Conservation (phyloP, 371 early-diverging fungal genomes). For the Nematocida sp. region DNA sequence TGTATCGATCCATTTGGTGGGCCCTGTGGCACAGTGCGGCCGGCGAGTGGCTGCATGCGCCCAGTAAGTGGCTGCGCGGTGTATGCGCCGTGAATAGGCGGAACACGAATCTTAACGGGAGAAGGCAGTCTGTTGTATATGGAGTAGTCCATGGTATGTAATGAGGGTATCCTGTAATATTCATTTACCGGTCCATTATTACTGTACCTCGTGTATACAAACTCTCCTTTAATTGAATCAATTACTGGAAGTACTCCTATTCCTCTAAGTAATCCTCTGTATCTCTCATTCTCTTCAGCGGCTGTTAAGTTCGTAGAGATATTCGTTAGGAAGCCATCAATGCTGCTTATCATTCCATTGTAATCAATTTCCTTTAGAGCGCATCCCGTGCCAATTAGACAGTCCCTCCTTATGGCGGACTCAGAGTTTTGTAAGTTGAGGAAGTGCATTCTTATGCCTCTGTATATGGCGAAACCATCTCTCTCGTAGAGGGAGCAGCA, state of each 20-base stretch:
- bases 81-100: not conserved
- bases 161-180: not conserved
- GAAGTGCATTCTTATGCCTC: not conserved
- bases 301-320: not conserved
- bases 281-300: not conserved
- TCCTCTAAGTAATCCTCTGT: not conserved
- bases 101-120: too few species aligned
- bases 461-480: conserved; percentile 8
- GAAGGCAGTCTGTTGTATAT: not conserved
- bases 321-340: not conserved
- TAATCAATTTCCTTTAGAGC: not conserved
- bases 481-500: not conserved
- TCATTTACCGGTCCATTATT: not conserved
- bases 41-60: not conserved
- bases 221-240: not conserved
- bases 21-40: not conserved
- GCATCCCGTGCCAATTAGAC: not conserved
- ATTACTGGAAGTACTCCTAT: not conserved
- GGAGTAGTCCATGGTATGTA: not conserved
- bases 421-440: not conserved
- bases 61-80: not conserved
- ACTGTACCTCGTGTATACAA: not conserved
- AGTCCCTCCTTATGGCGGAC: too few species aligned
- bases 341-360: not conserved
- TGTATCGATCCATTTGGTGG: not conserved